Conservation (phyloP, 192 early-diverging fungal genomes). For the Linnemannia hyalina region DNA sequence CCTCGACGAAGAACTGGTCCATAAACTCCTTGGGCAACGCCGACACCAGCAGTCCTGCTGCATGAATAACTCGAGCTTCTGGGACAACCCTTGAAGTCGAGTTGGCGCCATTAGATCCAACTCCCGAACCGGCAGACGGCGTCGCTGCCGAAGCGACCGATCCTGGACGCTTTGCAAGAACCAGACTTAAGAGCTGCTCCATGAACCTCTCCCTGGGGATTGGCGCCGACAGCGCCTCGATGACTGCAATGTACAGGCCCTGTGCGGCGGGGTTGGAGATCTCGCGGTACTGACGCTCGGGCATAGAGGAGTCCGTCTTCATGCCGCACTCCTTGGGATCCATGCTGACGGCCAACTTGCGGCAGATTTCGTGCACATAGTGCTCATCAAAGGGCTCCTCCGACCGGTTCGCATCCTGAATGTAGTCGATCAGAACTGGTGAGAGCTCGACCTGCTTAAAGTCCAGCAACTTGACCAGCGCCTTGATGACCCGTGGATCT, state of each 20-base stretch:
- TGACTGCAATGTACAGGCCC: constrained; percentile 63
- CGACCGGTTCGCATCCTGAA: constrained; percentile 57
- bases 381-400: constrained; percentile 59
- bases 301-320: constrained; percentile 58
- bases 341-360: constrained; percentile 63
- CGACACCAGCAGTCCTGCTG: constrained; percentile 65
- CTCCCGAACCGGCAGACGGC: constrained; percentile 56
- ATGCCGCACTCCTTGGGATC: constrained; percentile 68
- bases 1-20: constrained; percentile 50
- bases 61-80: constrained; percentile 61
- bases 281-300: constrained; percentile 71
- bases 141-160: constrained; percentile 36
- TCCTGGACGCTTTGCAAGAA: constrained; percentile 53
- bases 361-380: constrained; percentile 66
- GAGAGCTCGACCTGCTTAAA: constrained; percentile 38
- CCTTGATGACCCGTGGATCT: constrained; percentile 62
- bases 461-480: constrained; percentile 42
- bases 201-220: constrained; percentile 56
- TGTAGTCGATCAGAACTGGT: constrained; percentile 54
- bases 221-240: constrained; percentile 63
- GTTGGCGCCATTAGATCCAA: not conserved
- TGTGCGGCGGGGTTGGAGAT: constrained; percentile 74
- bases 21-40: constrained; percentile 58
- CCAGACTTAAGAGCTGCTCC: constrained; percentile 57
- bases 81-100: constrained; percentile 40